Conservation (phyloP, 2,329 filamentous ascomycete species). For the Colletotrichum musicola region DNA sequence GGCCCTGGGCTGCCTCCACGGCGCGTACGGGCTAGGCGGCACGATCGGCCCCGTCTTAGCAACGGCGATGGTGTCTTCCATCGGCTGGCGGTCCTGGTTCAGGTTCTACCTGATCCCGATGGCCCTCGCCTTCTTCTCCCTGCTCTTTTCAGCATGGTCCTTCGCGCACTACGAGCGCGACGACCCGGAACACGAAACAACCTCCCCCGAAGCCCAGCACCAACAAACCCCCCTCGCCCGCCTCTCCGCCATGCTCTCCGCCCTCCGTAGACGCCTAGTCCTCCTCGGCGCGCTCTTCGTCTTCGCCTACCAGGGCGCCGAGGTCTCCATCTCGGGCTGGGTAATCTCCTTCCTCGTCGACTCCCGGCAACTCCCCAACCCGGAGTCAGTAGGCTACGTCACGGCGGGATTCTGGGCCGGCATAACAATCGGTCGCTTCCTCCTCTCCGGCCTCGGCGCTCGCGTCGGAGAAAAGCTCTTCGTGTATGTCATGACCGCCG, state of each 20-base stretch:
- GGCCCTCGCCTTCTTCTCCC: conserved; percentile 66
- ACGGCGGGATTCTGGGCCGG: conserved; percentile 79
- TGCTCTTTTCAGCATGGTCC: conserved; percentile 71
- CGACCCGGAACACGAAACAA: conserved; percentile 35
- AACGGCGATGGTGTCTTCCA: conserved; percentile 75
- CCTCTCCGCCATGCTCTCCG: conserved; percentile 59
- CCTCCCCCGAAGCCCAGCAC: conserved; percentile 10
- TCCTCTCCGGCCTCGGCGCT: conserved; percentile 76
- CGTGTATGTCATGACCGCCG: conserved; percentile 72
- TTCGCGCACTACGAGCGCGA: conserved; percentile 80
- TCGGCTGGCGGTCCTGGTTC: conserved; percentile 71
- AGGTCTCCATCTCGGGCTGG: conserved; percentile 90
- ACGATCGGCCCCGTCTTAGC: conserved; percentile 79
- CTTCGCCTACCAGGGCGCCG: conserved; percentile 87
- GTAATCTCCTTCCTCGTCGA: conserved; percentile 87
- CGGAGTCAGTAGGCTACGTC: conserved; percentile 81
- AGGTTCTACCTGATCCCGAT: conserved; percentile 80
- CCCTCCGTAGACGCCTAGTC: conserved; percentile 68
- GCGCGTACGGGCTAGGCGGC: conserved; percentile 75
- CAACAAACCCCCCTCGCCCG: conserved; percentile 44
- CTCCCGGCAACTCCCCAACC: conserved; percentile 73
- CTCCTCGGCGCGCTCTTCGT: conserved; percentile 84
- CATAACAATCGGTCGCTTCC: conserved; percentile 81
- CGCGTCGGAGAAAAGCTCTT: conserved; percentile 78
- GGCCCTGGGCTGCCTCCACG: conserved; percentile 75